Conservation (phyloP, 306 rosid genomes). For the Trifolium pratense region DNA sequence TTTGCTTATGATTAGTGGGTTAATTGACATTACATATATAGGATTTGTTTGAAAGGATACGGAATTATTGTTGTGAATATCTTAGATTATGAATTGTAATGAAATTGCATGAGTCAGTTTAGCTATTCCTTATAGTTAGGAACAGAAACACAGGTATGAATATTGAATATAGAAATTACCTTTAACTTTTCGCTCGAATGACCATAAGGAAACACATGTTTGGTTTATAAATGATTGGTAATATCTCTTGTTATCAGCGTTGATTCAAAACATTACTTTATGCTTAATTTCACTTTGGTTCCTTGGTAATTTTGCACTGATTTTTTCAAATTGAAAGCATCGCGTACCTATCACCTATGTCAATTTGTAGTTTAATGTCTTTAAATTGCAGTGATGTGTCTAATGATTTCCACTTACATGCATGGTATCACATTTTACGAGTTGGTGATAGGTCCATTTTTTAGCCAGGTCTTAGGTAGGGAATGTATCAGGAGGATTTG, state of each 20-base stretch:
- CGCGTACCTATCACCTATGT: background rate
- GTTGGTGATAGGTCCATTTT: background rate
- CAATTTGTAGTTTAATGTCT: background rate
- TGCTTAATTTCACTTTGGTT: background rate
- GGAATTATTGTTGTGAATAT: background rate
- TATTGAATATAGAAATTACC: background rate
- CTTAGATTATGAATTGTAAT: background rate
- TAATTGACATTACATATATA: background rate
- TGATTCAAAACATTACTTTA: background rate
- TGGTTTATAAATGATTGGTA: conserved; percentile 11
- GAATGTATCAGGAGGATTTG: too few species aligned
- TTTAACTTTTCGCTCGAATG: background rate
- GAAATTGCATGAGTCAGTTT: background rate
- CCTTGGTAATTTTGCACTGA: background rate
- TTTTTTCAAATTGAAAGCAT: background rate
- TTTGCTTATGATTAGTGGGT: background rate
- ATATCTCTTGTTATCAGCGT: background rate
- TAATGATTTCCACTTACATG: background rate
- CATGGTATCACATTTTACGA: background rate
- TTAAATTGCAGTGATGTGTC: background rate
- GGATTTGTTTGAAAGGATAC: background rate
- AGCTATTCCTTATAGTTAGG: background rate
- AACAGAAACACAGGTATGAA: background rate
- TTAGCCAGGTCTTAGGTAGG: background rate
- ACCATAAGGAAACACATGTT: conserved; percentile 6